Percentiles rank a stretch among this genome's conserved stretches.
phyloP scores from a whole-genome alignment of 1,139 yeast genomes.

The Yamadazyma triangularis region DNA sequence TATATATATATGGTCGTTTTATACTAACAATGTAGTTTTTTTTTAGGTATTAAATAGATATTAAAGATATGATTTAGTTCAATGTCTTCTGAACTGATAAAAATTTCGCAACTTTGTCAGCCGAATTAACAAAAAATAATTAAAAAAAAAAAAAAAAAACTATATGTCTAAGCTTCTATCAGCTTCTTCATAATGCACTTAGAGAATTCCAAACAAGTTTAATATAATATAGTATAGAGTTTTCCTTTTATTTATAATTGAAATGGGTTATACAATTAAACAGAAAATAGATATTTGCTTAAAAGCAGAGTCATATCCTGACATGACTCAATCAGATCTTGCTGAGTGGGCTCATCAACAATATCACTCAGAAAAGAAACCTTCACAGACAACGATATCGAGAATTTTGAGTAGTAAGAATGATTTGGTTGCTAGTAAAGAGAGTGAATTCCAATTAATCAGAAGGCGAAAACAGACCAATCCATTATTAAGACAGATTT shows the following conservation, averaged over 20 bases:
- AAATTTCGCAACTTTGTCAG: not conserved
- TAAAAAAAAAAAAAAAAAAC: too few species aligned
- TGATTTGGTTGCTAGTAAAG: slow-evolving; percentile 55
- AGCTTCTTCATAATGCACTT: too few species aligned
- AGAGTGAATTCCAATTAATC: slow-evolving; percentile 51
- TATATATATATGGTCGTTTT: too few species aligned
- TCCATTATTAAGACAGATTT: slow-evolving; percentile 50
- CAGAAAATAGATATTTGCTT: slow-evolving; percentile 66
- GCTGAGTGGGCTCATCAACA: slow-evolving; percentile 61
- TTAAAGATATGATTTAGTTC: too few species aligned
- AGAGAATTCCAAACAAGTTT: too few species aligned
- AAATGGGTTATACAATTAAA: slow-evolving; percentile 56
- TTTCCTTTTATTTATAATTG: too few species aligned
- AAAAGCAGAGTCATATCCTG: slow-evolving; percentile 61
- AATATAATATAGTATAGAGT: too few species aligned
- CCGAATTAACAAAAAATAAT: too few species aligned
- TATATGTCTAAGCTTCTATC: too few species aligned
- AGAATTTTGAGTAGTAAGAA: slow-evolving; percentile 55
- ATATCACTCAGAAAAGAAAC: slow-evolving; percentile 49
- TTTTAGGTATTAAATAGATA: too few species aligned
- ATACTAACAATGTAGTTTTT: too few species aligned
- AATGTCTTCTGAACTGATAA: too few species aligned
- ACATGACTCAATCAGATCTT: slow-evolving; percentile 64
- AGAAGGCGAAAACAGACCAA: slow-evolving; percentile 55
- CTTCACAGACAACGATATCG: slow-evolving; percentile 67